Evolutionary conservation across 495 filamentous ascomycete species (phyloP), one percentile per base, ranked within the genome.

Genomic region (Trichoderma parareesei): DNA sequence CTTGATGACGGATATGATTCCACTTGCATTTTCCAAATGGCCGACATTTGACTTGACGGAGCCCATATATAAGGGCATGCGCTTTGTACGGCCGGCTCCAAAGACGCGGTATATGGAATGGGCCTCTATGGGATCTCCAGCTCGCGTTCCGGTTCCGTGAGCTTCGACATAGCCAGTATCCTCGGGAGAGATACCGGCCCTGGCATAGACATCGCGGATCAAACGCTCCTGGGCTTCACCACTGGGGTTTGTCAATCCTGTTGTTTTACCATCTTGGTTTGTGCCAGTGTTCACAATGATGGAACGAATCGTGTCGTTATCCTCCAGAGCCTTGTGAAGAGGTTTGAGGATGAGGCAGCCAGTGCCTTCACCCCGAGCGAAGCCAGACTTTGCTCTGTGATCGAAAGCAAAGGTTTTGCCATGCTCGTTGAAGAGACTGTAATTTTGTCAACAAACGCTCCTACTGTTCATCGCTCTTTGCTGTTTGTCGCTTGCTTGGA

Each of bases 381-480:
- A 92, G 0, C 89, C 89, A 7, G 60, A 61, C 66, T 87, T 80
- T 18, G 86, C 89, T 5, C 73, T 64, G 0, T 77, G 75, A 68
- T 88, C 85, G 65, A 88, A 92, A 0, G 83, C 82, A 65, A 84
- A 78, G 48, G 82, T 90, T 10, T 72, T 75, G 5, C 78, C 78
- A 1, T 87, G 90, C 61, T 85, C 84, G 8, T 88, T 91, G 61
- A 95, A 81, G 67, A 96, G 71, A 48, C 77, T 77, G 43, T 10
- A 13, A 49, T 13, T 2, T 37, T 80, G 70, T 84, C 71, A 44
- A 82, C 81, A 0, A 16, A 18, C n/a, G 6, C 18, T 49, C n/a
- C n/a, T 16, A 0, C 46, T 49, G 27, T 2, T 2, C 27, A 27
- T 27, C 27, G 27, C 2, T 0, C 27, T 27, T 27, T 27, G 27